Conservation (phyloP, 352 stramenopile genomes). For the Aphanomyces cochlioides region DNA sequence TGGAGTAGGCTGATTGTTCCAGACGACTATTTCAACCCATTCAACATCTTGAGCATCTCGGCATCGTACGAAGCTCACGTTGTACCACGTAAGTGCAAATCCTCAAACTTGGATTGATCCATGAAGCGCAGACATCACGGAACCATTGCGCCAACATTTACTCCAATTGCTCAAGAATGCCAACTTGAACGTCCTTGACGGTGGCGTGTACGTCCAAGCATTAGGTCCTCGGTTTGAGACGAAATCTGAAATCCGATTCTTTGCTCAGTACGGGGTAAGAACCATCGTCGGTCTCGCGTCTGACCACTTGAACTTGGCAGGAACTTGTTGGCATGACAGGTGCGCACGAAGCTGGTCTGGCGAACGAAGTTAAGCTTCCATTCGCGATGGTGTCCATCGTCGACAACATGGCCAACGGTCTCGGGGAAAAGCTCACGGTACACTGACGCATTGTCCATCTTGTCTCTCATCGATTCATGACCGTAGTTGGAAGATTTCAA, state of each 20-base stretch:
- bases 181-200: slow-evolving; percentile 55
- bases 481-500: slow-evolving; percentile 53
- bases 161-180: slow-evolving; percentile 45
- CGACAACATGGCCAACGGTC: slow-evolving; percentile 85
- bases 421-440: slow-evolving; percentile 72
- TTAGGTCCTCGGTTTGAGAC: slow-evolving; percentile 85
- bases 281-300: not conserved
- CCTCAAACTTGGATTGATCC: not conserved
- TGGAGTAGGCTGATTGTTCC: slow-evolving; percentile 49
- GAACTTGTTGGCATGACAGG: slow-evolving; percentile 87
- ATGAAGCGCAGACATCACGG: slow-evolving; percentile 25
- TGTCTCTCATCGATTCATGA: not conserved
- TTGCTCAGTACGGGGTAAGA: slow-evolving; percentile 68
- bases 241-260: slow-evolving; percentile 87
- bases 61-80: slow-evolving; percentile 78
- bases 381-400: slow-evolving; percentile 87
- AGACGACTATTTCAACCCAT: slow-evolving; percentile 87
- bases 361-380: slow-evolving; percentile 75
- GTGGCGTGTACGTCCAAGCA: slow-evolving; percentile 84
- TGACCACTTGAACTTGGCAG: slow-evolving; percentile 24
- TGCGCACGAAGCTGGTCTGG: slow-evolving; percentile 79
- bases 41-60: slow-evolving; percentile 80
- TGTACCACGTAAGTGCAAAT: slow-evolving; percentile 57
- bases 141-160: slow-evolving; percentile 43
- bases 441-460: not conserved